Base-by-base conservation (phyloP, 257 asterid genomes). In the Scutellaria galericulata region DNA sequence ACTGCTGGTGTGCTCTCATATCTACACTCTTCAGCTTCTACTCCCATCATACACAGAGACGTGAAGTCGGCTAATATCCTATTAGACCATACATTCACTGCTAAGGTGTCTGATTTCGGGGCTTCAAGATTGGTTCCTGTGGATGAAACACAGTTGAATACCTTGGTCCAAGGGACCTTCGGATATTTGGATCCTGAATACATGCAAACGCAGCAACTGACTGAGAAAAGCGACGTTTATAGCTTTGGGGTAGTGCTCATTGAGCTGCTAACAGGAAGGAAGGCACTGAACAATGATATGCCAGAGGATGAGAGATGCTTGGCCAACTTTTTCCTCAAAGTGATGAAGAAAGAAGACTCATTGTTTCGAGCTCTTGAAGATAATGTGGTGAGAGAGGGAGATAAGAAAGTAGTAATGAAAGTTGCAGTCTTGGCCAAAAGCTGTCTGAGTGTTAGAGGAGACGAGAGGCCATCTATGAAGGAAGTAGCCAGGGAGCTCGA, bases 171-270 rank as follows among this genome's bases (percentile, higher is more conserved):
- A 44, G 85, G 85, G 37, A 85, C 84, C 0, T 48, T 63, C 0
- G 81, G 86, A 3, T 85, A 78, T 47, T 7, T 78, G 6, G 87
- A 82, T 55, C 89, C 85, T 7, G 85, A 84, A 11, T 84, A 72
- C 67, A 4, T 82, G 74, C 85, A 69, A 18, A 64, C 82, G 2
- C 39, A 9, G 4, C 27, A 77, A 2, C 42, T 82, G 14, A 82
- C 72, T 0, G 82, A 77, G 54, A 77, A 84, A 47, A 82, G 78
- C 31, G 86, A 80, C 48, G 83, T 80, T 9, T 82, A 84, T 6
- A 85, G 87, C 62, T 82, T 82, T 6, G 79, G 79, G 13, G 79
- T 68, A 5, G 76, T 78, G 2, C 79, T 78, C 4, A 40, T 44
- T 7, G 82, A 78, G 54, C 68, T 78, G 2, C 22, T 78, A 2